A percentile compares a stretch with the other conserved stretches of the same genome.
Conservation (phyloP, 2,329 filamentous ascomycete genomes). For the Rhynchosporium secalis region DNA sequence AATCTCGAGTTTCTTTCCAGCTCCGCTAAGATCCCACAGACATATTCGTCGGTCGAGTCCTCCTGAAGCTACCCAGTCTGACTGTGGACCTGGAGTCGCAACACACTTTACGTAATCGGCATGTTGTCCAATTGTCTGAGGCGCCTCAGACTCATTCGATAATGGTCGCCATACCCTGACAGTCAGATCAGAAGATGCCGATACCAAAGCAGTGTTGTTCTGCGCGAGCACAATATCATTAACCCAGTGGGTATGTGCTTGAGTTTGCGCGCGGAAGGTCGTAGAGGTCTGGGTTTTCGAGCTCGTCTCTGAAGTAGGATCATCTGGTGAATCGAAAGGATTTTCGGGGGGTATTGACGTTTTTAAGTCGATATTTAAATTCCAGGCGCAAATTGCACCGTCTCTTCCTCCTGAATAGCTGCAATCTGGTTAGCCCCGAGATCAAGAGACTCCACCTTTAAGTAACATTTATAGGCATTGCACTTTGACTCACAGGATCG, state of each 20-base stretch:
- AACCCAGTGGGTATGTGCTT: conserved; percentile 77
- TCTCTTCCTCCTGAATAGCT: conserved; percentile 97
- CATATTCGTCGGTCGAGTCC: conserved; percentile 90
- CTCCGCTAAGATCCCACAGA: conserved; percentile 90
- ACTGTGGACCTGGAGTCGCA: conserved; percentile 68
- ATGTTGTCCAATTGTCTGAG: conserved; percentile 85
- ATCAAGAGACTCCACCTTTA: conserved; percentile 17
- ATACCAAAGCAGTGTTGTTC: conserved; percentile 65
- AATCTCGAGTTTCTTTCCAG: conserved; percentile 83
- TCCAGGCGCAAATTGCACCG: conserved; percentile 94
- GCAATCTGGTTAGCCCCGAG: conserved; percentile 26
- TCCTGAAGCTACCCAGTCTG: conserved; percentile 89
- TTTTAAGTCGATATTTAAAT: conserved; percentile 71
- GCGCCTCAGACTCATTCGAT: conserved; percentile 61
- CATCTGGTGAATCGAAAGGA: conserved; percentile 38
- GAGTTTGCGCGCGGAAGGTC: conserved; percentile 60
- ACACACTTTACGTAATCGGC: conserved; percentile 96
- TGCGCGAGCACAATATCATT: conserved; percentile 71
- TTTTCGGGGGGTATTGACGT: conserved; percentile 29
- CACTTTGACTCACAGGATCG: conserved; percentile 67
- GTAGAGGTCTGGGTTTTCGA: conserved; percentile 50
- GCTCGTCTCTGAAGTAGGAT: conserved; percentile 34
- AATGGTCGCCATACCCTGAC: conserved; percentile 78
- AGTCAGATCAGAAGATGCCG: conserved; percentile 72
- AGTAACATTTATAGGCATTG: background rate